phyloP scores from a whole-genome alignment of 228 moss, liverwort and hornwort genomes.

The Sphagnum fallax region DNA sequence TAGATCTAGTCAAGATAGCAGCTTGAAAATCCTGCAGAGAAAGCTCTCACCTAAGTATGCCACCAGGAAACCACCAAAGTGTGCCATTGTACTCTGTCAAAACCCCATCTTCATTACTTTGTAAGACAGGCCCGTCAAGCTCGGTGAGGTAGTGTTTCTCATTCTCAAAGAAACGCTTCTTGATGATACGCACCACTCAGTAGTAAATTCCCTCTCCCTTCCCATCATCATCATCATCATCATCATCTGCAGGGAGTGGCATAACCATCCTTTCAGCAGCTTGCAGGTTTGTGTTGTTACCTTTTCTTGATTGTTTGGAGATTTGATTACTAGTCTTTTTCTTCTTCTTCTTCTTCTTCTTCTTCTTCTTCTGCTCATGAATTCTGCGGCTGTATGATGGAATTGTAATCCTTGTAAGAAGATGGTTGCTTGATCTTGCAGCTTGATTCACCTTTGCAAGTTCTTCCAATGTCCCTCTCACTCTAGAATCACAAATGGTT shows the following conservation, averaged over 20 bases:
- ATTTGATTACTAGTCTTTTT: too few species aligned
- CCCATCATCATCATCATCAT: conserved; percentile 14
- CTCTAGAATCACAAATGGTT: too few species aligned
- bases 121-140: conserved; percentile 34
- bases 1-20: conserved; percentile 9
- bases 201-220: conserved; percentile 36
- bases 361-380: too few species aligned
- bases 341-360: too few species aligned
- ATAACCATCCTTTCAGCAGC: conserved; percentile 10
- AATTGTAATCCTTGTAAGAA: too few species aligned
- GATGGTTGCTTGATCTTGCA: too few species aligned
- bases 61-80: conserved; percentile 41
- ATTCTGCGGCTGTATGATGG: too few species aligned
- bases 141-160: conserved; percentile 40
- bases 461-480: too few species aligned
- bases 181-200: conserved; percentile 31
- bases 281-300: not conserved
- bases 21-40: conserved; percentile 34
- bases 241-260: conserved; percentile 1
- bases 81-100: conserved; percentile 18
- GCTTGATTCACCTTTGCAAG: too few species aligned
- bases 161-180: conserved; percentile 25
- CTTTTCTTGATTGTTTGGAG: too few species aligned
- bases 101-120: conserved; percentile 16
- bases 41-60: too few species aligned